These are phyloP conservation scores for Marasmius oreades DNA, from an alignment of 1,284 basidiomycete genomes.

Conservation along the genomic window DNA sequence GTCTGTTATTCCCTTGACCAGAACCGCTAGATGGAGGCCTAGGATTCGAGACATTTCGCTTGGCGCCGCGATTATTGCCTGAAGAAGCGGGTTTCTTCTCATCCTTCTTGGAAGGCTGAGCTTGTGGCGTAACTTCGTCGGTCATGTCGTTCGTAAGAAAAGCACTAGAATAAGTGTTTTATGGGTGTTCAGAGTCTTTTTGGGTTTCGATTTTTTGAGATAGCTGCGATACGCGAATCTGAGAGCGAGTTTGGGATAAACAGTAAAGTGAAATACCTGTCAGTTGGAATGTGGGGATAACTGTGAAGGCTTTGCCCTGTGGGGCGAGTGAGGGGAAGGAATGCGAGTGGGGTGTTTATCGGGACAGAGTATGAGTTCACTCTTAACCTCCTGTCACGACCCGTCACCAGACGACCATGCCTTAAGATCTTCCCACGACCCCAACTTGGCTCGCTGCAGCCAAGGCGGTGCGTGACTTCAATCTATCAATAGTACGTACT, in stretches of 20 bases:
- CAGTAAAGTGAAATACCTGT: constrained; percentile 35
- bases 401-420: constrained; percentile 20
- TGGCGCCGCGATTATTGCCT: constrained; percentile 47
- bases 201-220: constrained; percentile 41
- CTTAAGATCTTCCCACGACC: constrained; percentile 15
- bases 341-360: constrained; percentile 40
- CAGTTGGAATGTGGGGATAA: constrained; percentile 41
- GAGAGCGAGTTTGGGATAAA: constrained; percentile 21
- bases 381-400: constrained; percentile 30
- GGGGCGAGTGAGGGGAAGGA: constrained; percentile 76
- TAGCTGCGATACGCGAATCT: constrained; percentile 18
- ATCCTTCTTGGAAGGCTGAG: constrained; percentile 58
- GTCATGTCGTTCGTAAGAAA: constrained; percentile 81
- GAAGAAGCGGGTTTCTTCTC: constrained; percentile 56
- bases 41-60: constrained; percentile 52
- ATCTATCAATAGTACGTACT: neutral
- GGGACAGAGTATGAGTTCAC: constrained; percentile 39
- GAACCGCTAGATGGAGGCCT: constrained; percentile 45
- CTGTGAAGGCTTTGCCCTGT: constrained; percentile 77
- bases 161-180: constrained; percentile 37
- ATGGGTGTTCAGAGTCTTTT: constrained; percentile 44
- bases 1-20: constrained; percentile 43
- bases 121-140: constrained; percentile 65
- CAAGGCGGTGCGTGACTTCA: neutral
- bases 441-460: neutral